A percentile compares a stretch with the other conserved stretches of the same genome.
Conservation (phyloP, 345 rosid genomes). For the Limnanthes douglasii region DNA sequence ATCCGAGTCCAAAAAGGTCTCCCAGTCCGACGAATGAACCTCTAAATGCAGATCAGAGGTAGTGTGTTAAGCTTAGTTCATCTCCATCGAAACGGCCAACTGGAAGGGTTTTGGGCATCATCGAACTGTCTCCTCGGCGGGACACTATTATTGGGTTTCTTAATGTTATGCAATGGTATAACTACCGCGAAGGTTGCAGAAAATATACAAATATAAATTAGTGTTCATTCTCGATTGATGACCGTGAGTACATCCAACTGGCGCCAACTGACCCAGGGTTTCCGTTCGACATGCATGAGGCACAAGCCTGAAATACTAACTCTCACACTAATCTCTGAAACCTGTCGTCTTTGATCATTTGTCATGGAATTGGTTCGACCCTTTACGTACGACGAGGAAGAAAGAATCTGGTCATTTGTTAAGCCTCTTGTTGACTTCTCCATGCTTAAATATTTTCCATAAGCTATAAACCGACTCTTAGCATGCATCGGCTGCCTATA, state of each 20-base stretch:
- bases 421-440: too few relatives aligned
- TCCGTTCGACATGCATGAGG: too few relatives aligned
- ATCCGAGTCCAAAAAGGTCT: too few relatives aligned
- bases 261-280: constrained; percentile 55
- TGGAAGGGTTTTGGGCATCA: constrained; percentile 60
- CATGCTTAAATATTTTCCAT: too few relatives aligned
- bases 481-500: too few relatives aligned
- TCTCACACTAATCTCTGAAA: too few relatives aligned
- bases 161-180: constrained; percentile 43
- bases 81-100: constrained; percentile 70
- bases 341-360: too few relatives aligned
- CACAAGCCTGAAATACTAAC: too few relatives aligned
- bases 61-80: constrained; percentile 34
- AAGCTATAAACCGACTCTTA: too few relatives aligned
- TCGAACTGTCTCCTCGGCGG: constrained; percentile 47
- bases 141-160: constrained; percentile 65
- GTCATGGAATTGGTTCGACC: too few relatives aligned
- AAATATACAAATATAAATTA: constrained; percentile 25
- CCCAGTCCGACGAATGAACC: constrained; percentile 14
- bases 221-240: constrained; percentile 15
- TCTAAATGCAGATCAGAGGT: constrained; percentile 27
- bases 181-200: constrained; percentile 24
- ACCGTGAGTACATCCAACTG: constrained; percentile 33
- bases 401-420: too few relatives aligned
- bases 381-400: too few relatives aligned